phyloP scores from a whole-genome alignment of 345 rosid species.

The Camelina laxa region DNA sequence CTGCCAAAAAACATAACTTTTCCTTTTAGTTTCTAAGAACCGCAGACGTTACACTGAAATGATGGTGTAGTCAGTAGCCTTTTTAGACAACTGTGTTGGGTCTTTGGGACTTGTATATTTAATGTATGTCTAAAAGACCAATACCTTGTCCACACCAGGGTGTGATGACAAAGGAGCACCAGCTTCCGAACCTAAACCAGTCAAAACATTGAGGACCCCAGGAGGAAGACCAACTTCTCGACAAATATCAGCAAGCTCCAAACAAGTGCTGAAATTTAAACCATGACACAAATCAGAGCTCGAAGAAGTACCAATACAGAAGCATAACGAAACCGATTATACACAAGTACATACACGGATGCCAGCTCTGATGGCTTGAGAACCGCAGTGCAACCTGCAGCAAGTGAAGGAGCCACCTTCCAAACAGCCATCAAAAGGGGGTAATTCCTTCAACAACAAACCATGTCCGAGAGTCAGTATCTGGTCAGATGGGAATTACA shows the following conservation, averaged over 20 bases:
- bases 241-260: slow-evolving; percentile 93
- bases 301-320: slow-evolving; percentile 12
- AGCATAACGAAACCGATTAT: slow-evolving; percentile 10
- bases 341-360: slow-evolving; percentile 60
- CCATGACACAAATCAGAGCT: slow-evolving; percentile 19
- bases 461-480: slow-evolving; percentile 23
- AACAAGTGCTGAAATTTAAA: slow-evolving; percentile 72
- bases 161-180: slow-evolving; percentile 94
- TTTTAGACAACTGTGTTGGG: not conserved
- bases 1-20: slow-evolving; percentile 47
- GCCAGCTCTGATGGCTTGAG: slow-evolving; percentile 91
- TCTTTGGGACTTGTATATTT: not conserved
- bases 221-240: slow-evolving; percentile 90
- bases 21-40: slow-evolving; percentile 21
- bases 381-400: slow-evolving; percentile 92
- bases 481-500: not conserved
- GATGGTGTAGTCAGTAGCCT: slow-evolving; percentile 2
- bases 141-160: slow-evolving; percentile 74
- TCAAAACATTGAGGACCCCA: slow-evolving; percentile 87
- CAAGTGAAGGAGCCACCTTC: slow-evolving; percentile 99
- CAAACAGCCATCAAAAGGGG: slow-evolving; percentile 91
- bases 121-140: slow-evolving; percentile 10
- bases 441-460: slow-evolving; percentile 77
- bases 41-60: not conserved
- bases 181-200: slow-evolving; percentile 92